phyloP scores from a whole-genome alignment of 2,329 filamentous ascomycete genomes.

The Calonectria crousiana region DNA sequence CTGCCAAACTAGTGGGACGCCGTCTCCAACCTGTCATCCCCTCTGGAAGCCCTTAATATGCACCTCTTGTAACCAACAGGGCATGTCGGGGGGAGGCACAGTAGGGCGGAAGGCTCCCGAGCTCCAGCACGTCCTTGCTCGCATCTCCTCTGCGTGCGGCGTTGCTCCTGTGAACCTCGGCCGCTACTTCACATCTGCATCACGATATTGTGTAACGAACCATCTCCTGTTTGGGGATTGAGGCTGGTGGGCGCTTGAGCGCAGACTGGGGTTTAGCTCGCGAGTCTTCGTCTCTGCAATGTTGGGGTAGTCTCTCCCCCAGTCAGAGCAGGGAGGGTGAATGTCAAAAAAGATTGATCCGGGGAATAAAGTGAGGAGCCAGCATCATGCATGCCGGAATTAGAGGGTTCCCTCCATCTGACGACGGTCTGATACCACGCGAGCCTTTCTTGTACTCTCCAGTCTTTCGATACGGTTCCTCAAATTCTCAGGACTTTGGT shows the following conservation, averaged over 20 bases:
- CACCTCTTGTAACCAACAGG: conserved; percentile 1
- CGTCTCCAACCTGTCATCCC: background rate
- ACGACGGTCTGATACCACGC: background rate
- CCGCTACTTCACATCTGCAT: background rate
- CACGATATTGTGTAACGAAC: conserved; percentile 1
- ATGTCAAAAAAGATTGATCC: background rate
- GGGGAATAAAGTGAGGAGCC: conserved; percentile 8
- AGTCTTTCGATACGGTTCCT: background rate
- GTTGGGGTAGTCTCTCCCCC: background rate
- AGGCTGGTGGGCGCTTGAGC: conserved; percentile 3
- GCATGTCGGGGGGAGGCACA: conserved; percentile 9
- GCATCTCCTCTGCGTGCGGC: background rate
- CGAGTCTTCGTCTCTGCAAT: background rate
- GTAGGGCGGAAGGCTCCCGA: conserved; percentile 12
- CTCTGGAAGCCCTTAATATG: background rate
- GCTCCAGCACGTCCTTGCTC: background rate
- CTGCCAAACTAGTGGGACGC: conserved; percentile 6
- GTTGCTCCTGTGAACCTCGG: background rate
- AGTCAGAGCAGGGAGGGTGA: background rate
- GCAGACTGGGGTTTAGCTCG: background rate
- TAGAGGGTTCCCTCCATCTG: background rate
- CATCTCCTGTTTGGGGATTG: conserved; percentile 14
- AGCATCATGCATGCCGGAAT: conserved; percentile 5
- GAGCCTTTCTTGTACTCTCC: background rate
- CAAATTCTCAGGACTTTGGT: background rate